Evolutionary conservation across 2,329 filamentous ascomycete species (phyloP).

Genomic region (Penicillium fuscoglaucum): DNA sequence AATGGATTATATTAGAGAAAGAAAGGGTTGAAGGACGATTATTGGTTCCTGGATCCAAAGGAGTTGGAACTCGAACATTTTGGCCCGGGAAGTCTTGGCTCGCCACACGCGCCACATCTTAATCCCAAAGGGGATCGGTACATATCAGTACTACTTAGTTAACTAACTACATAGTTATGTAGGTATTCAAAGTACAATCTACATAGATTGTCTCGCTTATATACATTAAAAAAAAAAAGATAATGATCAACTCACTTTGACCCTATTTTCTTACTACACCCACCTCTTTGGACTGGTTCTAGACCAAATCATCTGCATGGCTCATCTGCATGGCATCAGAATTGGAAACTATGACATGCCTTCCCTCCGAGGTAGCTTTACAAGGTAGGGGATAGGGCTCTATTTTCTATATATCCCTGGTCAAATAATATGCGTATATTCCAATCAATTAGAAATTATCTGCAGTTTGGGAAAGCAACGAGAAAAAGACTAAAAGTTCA

Average conservation of each 20-base stretch:
- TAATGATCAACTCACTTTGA: not conserved
- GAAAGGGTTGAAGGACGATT: slow-evolving; percentile 5
- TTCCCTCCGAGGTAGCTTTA: not conserved
- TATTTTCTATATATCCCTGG: not conserved
- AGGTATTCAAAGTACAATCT: not conserved
- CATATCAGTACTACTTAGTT: not conserved
- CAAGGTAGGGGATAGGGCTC: too few species aligned
- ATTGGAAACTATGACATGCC: not conserved
- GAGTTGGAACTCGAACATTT: slow-evolving; percentile 21
- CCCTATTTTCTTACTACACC: not conserved
- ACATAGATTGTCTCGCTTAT: not conserved
- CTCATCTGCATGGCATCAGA: slow-evolving; percentile 9
- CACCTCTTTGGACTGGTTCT: not conserved
- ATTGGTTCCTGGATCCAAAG: slow-evolving; percentile 11
- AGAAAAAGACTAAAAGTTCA: slow-evolving; percentile 5
- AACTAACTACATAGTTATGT: too few species aligned
- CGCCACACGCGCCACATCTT: slow-evolving; percentile 13
- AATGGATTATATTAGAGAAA: slow-evolving; percentile 1
- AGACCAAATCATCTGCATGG: slow-evolving; percentile 12
- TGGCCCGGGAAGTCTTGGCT: slow-evolving; percentile 19
- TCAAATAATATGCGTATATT: not conserved
- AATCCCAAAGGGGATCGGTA: not conserved
- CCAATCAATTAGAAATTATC: slow-evolving; percentile 20
- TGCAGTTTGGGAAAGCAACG: slow-evolving; percentile 9
- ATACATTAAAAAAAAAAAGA: not conserved